These are phyloP conservation scores for Botryotinia calthae DNA, from an alignment of 2,329 filamentous ascomycete species.

Conservation along the genomic window DNA sequence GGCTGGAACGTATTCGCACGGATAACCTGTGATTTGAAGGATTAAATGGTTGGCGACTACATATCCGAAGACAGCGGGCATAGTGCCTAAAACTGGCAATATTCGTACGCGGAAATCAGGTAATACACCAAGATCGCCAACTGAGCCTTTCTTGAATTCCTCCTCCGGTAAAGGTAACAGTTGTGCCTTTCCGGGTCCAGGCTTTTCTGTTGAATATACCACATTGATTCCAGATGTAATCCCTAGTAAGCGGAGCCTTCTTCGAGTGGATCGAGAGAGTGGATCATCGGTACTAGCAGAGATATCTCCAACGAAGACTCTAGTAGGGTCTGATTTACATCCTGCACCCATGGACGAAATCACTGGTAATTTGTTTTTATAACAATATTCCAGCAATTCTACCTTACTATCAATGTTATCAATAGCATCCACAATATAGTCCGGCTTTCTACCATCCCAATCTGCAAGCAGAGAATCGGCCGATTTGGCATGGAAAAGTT, in stretches of 20 bases:
- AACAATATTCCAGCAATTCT: conserved; percentile 81
- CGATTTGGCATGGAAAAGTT: conserved; percentile 71
- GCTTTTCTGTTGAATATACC: conserved; percentile 88
- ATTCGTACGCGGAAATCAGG: conserved; percentile 95
- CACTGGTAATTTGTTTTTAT: conserved; percentile 72
- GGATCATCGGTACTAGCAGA: conserved; percentile 84
- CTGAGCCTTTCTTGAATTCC: conserved; percentile 80
- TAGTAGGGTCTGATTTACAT: conserved; percentile 83
- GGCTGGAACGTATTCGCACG: conserved; percentile 74
- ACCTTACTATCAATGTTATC: conserved; percentile 99
- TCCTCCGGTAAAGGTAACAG: conserved; percentile 83
- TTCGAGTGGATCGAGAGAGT: conserved; percentile 78
- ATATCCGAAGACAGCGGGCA: conserved; percentile 95
- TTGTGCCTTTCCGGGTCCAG: conserved; percentile 85
- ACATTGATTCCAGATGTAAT: conserved; percentile 84
- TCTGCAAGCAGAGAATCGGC: conserved; percentile 66
- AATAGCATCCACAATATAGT: conserved; percentile 95
- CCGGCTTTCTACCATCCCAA: conserved; percentile 67
- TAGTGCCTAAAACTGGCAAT: conserved; percentile 88
- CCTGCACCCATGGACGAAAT: conserved; percentile 96
- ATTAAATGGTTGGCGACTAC: conserved; percentile 92
- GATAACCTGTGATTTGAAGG: conserved; percentile 76
- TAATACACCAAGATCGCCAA: conserved; percentile 82
- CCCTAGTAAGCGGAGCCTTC: conserved; percentile 69
- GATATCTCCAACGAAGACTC: conserved; percentile 88